These are phyloP conservation scores for Aspergillus leporis DNA, from an alignment of 495 filamentous ascomycete genomes.

Conservation along the genomic window DNA sequence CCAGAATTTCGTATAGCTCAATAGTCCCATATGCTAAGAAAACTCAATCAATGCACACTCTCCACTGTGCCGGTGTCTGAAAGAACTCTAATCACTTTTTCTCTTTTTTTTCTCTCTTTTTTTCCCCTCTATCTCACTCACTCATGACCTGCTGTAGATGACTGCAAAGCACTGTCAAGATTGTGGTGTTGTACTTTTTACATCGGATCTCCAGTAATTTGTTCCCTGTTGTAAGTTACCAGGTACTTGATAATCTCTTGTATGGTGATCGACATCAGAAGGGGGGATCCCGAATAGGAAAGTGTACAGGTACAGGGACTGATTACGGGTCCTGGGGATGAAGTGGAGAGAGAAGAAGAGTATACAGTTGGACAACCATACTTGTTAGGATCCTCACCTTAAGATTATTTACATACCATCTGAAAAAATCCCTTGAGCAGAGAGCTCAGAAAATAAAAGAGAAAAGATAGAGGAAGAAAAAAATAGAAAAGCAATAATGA, in stretches of 20 bases:
- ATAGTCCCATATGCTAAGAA: background rate
- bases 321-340: background rate
- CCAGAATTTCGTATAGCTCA: background rate
- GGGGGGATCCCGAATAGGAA: background rate
- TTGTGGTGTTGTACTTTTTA: background rate
- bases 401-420: background rate
- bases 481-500: background rate
- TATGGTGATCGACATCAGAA: background rate
- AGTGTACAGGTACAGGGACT: slow-evolving; percentile 18
- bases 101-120: no score
- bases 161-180: background rate
- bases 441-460: background rate
- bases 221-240: background rate
- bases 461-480: background rate
- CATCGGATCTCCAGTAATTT: background rate
- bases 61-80: background rate
- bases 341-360: slow-evolving; percentile 2
- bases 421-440: background rate
- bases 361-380: background rate
- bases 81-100: background rate
- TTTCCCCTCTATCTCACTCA: no score
- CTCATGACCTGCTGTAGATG: no score
- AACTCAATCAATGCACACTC: slow-evolving; percentile 2
- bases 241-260: background rate
- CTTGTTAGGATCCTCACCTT: background rate